phyloP scores from a whole-genome alignment of 2,329 filamentous ascomycete species.

The Talaromyces sp. region DNA sequence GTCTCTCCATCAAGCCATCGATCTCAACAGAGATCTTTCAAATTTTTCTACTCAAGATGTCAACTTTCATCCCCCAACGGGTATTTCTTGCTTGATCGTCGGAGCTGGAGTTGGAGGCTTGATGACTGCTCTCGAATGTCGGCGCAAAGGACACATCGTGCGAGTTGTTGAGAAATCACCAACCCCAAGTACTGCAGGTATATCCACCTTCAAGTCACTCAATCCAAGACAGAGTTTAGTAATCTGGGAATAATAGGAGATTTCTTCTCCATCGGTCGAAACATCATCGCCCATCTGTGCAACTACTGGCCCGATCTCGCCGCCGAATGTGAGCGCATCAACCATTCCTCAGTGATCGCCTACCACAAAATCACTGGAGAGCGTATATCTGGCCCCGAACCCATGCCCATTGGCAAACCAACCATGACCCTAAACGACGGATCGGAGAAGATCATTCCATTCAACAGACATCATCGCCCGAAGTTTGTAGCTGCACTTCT shows the following conservation, averaged over 20 bases:
- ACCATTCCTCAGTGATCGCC: conserved; percentile 15
- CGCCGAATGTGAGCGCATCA: conserved; percentile 21
- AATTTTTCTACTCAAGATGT: background rate
- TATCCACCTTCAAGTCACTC: background rate
- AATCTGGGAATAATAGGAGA: conserved; percentile 24
- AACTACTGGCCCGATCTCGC: conserved; percentile 25
- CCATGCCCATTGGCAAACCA: conserved; percentile 16
- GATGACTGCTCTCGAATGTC: conserved; percentile 29
- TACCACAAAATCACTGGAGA: conserved; percentile 28
- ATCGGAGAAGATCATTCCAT: conserved; percentile 11
- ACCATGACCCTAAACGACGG: conserved; percentile 11
- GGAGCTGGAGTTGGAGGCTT: conserved; percentile 32
- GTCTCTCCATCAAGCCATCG: conserved; percentile 7
- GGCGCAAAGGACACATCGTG: conserved; percentile 32
- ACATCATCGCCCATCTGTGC: conserved; percentile 22
- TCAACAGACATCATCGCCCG: conserved; percentile 24
- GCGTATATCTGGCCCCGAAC: conserved; percentile 22
- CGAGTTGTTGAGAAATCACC: conserved; percentile 26
- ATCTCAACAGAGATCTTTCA: conserved; percentile 14
- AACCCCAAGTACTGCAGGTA: conserved; percentile 10
- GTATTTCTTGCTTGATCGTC: conserved; percentile 27
- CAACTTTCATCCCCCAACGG: conserved; percentile 20
- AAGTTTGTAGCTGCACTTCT: conserved; percentile 25
- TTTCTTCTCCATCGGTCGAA: conserved; percentile 24
- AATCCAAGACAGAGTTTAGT: background rate